A percentile compares a stretch with the other conserved stretches of the same genome.
Evolutionary conservation across 345 rosid species (phyloP).

Genomic region (Lumnitzera littorea): DNA sequence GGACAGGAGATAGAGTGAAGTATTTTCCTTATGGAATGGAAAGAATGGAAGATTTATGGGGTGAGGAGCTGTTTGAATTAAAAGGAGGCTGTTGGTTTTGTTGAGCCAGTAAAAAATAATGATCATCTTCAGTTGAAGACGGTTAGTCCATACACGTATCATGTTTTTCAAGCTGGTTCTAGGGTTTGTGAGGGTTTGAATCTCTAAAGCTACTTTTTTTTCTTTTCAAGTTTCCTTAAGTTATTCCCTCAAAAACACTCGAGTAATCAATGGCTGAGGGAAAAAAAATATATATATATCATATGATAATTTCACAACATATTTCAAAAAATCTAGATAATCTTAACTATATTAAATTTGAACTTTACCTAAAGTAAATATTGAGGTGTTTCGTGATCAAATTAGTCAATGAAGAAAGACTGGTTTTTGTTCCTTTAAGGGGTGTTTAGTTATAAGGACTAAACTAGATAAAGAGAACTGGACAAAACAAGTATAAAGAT

Average conservation of each 20-base stretch:
- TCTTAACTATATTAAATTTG: too few relatives aligned
- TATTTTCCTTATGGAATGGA: constrained; percentile 71
- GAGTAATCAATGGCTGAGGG: too few relatives aligned
- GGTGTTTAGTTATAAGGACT: too few relatives aligned
- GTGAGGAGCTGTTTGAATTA: constrained; percentile 50
- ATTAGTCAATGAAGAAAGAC: constrained; percentile 23
- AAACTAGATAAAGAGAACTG: too few relatives aligned
- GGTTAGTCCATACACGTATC: constrained; percentile 45
- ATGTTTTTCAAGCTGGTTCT: constrained; percentile 74
- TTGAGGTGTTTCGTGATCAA: constrained; percentile 30
- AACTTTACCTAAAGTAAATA: too few relatives aligned
- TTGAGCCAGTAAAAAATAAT: constrained; percentile 7
- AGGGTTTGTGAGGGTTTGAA: constrained; percentile 58
- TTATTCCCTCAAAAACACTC: too few relatives aligned
- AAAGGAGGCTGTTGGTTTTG: constrained; percentile 61
- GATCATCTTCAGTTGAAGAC: constrained; percentile 11
- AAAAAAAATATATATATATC: too few relatives aligned
- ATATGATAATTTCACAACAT: too few relatives aligned
- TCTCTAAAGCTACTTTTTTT: too few relatives aligned
- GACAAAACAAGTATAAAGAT: too few relatives aligned
- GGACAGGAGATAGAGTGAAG: constrained; percentile 46
- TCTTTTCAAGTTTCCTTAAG: too few relatives aligned
- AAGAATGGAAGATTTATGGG: constrained; percentile 70
- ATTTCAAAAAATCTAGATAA: too few relatives aligned
- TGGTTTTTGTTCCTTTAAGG: constrained; percentile 51